phyloP scores from a whole-genome alignment of 495 filamentous ascomycete genomes.

The Podospora tetraspora region DNA sequence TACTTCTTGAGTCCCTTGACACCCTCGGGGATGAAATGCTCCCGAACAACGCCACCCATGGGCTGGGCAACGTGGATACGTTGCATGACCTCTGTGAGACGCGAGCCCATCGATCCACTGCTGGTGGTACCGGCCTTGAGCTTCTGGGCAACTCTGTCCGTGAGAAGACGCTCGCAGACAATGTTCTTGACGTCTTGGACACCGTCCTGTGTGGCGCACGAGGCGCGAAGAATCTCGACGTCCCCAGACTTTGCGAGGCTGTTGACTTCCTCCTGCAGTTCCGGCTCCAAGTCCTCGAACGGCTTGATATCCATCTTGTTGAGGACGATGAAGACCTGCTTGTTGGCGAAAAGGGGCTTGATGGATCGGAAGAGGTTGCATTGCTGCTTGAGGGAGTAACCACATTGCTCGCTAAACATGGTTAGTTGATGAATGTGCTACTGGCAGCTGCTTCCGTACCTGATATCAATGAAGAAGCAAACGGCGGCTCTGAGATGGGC shows the following conservation, averaged over 20 bases:
- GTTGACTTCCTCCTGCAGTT: conserved; percentile 71
- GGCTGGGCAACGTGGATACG: conserved; percentile 95
- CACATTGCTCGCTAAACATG: conserved; percentile 76
- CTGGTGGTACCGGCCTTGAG: conserved; percentile 79
- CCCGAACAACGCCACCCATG: conserved; percentile 67
- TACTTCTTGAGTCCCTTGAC: conserved; percentile 77
- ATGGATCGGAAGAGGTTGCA: conserved; percentile 91
- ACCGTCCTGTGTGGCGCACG: conserved; percentile 92
- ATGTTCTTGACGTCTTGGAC: conserved; percentile 92
- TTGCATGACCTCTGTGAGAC: conserved; percentile 80
- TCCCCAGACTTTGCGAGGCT: conserved; percentile 74
- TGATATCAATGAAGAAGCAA: conserved; percentile 94
- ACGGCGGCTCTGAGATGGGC: conserved; percentile 92
- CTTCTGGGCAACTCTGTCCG: conserved; percentile 89
- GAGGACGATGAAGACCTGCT: conserved; percentile 90
- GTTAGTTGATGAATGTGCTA: not conserved
- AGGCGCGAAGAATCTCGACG: conserved; percentile 85
- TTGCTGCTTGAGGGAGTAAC: conserved; percentile 87
- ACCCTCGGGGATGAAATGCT: conserved; percentile 85
- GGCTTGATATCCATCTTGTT: conserved; percentile 95
- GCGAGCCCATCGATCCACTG: conserved; percentile 64
- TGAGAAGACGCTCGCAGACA: conserved; percentile 87
- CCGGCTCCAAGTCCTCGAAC: conserved; percentile 81
- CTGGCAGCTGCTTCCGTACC: not conserved
- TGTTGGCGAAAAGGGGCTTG: conserved; percentile 94